Evolutionary conservation across 2,329 filamentous ascomycete genomes (phyloP).

Genomic region (Colletotrichum tropicale): DNA sequence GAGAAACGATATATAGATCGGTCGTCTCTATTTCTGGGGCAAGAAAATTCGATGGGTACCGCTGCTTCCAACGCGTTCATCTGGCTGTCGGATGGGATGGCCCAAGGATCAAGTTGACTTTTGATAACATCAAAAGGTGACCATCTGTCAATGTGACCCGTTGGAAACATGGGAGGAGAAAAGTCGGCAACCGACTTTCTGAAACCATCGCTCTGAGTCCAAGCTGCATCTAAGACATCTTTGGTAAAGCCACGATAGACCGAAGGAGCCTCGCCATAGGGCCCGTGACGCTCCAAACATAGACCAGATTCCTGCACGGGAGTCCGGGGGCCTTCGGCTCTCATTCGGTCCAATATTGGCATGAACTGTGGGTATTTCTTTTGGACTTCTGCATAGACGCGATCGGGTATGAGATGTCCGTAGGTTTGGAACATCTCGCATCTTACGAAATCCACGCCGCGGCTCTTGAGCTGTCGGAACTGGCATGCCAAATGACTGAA

Average conservation of each 20-base stretch:
- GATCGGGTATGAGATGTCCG: neutral
- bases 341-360: neutral
- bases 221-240: accelerated
- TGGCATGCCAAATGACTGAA: neutral
- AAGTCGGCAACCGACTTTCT: neutral
- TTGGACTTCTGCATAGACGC: neutral
- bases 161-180: accelerated
- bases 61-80: neutral
- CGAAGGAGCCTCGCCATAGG: neutral
- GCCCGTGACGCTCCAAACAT: neutral
- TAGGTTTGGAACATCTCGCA: neutral
- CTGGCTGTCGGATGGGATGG: neutral
- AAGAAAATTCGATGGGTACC: neutral
- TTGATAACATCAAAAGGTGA: accelerated
- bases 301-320: accelerated
- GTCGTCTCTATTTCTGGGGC: neutral
- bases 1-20: neutral
- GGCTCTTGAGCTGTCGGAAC: neutral
- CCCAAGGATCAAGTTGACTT: accelerated
- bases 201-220: accelerated
- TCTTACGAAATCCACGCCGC: neutral
- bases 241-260: neutral
- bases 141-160: accelerated
- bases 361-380: neutral
- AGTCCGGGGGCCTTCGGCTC: neutral